Percentiles rank a stretch among this genome's conserved stretches.
These are phyloP conservation scores for Recurvomyces mirabilis DNA, from an alignment of 495 filamentous ascomycete species.

Conservation along the genomic window DNA sequence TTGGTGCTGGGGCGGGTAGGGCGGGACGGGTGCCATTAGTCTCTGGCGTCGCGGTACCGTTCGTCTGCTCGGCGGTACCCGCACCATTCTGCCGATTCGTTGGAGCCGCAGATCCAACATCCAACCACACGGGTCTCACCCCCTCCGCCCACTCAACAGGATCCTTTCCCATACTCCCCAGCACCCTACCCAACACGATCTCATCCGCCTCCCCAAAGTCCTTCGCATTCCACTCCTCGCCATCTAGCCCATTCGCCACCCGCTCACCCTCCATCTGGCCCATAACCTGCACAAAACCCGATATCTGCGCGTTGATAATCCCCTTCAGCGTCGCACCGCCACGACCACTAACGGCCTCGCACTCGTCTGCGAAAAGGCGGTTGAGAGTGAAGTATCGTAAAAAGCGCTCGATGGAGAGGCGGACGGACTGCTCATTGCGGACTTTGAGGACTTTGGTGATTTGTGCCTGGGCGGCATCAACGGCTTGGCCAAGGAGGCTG, in stretches of 20 bases:
- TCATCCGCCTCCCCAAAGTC: conserved; percentile 67
- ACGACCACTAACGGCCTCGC: conserved; percentile 86
- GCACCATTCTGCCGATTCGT: conserved; percentile 16
- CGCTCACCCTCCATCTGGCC: conserved; percentile 66
- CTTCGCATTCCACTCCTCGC: conserved; percentile 78
- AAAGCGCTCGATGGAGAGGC: conserved; percentile 65
- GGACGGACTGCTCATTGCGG: conserved; percentile 69
- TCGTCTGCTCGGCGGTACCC: background rate
- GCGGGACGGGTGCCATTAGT: conserved; percentile 19
- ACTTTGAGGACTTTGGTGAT: conserved; percentile 87
- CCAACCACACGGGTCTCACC: conserved; percentile 29
- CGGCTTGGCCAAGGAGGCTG: conserved; percentile 83
- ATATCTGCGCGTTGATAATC: conserved; percentile 82
- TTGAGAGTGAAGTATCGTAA: conserved; percentile 89
- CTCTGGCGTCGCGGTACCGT: conserved; percentile 11
- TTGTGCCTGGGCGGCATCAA: conserved; percentile 85
- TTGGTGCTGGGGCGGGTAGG: background rate
- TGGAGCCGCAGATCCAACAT: background rate
- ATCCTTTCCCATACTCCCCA: conserved; percentile 72
- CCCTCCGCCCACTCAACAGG: conserved; percentile 58
- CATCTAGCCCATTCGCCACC: conserved; percentile 75
- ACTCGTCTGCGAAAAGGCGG: conserved; percentile 89
- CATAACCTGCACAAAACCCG: conserved; percentile 69
- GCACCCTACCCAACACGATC: conserved; percentile 50
- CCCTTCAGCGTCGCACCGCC: conserved; percentile 75